Evolutionary conservation across 169 alveolate species (phyloP), one percentile per base, ranked within the genome.

Genomic region (Theileria luwenshuni): DNA sequence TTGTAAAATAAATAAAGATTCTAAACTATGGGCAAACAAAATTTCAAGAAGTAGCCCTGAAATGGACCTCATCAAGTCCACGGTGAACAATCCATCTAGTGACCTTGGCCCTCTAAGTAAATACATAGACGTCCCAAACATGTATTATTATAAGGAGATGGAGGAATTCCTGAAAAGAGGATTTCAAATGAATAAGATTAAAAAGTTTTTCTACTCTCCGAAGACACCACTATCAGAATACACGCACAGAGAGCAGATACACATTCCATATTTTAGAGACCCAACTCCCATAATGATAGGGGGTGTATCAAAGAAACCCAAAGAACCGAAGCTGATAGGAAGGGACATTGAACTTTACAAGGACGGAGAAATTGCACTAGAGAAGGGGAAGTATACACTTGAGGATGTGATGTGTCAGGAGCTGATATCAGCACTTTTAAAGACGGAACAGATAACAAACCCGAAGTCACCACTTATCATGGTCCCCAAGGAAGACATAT

Each of bases 341-440:
- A 0, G 56, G 0, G 72, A 62, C 17, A 17, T 19, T 3, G 42
- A 28, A 51, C 13, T 45, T 38, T 12, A 45, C 1, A 68, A 71
- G 51, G 32, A 71, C 48, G 48, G 32, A 0, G 32, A 54, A 21
- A 32, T 27, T 2, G 69, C 56, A 0, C 61, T 48, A 3, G 83
- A 79, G 35, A 23, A 35, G n/a, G 42, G 43, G 2, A n/a, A 43
- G 15, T 79, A 79, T 48, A 48, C 7, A 15, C 56, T 47, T 7
- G 73, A 52, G 33, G 87, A 79, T 30, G 27, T 56, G 19, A 13
- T 70, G 3, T 71, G 77, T 19, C 87, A 79, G 45, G 25, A 65
- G 0, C 38, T 79, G 17, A 54, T 79, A 0, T 43, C 87, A 1
- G 43, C 87, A 2, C 7, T 79, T 21, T 32, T 49, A 47, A 83